Conservation (phyloP, 2,329 filamentous ascomycete species). For the Talaromyces sp. region DNA sequence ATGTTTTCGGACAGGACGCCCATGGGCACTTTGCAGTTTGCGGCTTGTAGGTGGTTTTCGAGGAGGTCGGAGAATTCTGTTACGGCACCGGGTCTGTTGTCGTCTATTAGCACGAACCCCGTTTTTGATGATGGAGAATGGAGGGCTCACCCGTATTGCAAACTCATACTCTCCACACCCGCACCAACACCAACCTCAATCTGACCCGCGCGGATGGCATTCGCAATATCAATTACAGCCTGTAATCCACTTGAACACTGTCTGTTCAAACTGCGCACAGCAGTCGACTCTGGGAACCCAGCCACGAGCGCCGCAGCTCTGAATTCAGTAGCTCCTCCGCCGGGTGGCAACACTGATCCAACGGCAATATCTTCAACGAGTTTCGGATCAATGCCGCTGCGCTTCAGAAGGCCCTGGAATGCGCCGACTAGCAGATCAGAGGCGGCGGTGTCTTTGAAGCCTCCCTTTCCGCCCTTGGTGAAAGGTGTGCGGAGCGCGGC, state of each 20-base stretch:
- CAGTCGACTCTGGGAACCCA: slow-evolving; percentile 79
- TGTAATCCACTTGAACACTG: slow-evolving; percentile 93
- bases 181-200: slow-evolving; percentile 93
- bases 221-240: slow-evolving; percentile 89
- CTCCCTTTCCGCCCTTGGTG: slow-evolving; percentile 88
- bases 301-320: slow-evolving; percentile 85
- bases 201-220: slow-evolving; percentile 86
- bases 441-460: slow-evolving; percentile 89
- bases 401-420: slow-evolving; percentile 74
- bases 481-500: slow-evolving; percentile 87
- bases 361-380: slow-evolving; percentile 92
- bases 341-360: slow-evolving; percentile 84
- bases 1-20: slow-evolving; percentile 89
- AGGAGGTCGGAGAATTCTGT: slow-evolving; percentile 89
- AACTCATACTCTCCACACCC: slow-evolving; percentile 94
- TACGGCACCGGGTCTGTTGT: slow-evolving; percentile 69
- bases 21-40: slow-evolving; percentile 98
- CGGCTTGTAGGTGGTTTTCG: slow-evolving; percentile 73
- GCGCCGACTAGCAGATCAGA: slow-evolving; percentile 82
- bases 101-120: neutral
- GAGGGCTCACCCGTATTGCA: slow-evolving; percentile 72
- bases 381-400: slow-evolving; percentile 81
- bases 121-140: neutral
- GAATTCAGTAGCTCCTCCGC: slow-evolving; percentile 95
- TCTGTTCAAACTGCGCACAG: slow-evolving; percentile 85